Evolutionary conservation across 192 early-diverging fungal genomes (phyloP).

Genomic region (Linnemannia schmuckeri): DNA sequence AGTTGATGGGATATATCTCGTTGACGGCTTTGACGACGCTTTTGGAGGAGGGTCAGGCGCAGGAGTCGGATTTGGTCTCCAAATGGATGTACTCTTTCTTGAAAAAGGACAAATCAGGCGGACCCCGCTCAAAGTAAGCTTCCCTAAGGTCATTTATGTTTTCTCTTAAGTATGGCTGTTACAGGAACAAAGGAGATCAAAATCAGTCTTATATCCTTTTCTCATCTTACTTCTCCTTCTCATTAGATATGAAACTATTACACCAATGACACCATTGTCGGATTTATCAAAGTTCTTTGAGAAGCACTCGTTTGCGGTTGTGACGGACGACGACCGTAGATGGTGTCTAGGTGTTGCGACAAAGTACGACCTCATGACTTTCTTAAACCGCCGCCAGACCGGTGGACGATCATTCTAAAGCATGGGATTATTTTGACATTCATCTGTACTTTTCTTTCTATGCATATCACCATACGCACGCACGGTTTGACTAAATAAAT

Average conservation of each 20-base stretch:
- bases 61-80: constrained; percentile 62
- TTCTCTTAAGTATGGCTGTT: neutral
- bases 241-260: constrained; percentile 78
- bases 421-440: neutral
- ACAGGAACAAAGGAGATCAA: neutral
- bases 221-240: neutral
- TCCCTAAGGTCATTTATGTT: neutral
- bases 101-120: constrained; percentile 39
- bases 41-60: constrained; percentile 65
- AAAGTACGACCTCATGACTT: constrained; percentile 81
- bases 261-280: constrained; percentile 81
- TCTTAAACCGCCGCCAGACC: constrained; percentile 71
- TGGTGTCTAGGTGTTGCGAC: constrained; percentile 86
- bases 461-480: no score
- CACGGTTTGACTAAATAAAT: neutral
- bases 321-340: constrained; percentile 83
- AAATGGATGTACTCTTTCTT: constrained; percentile 78
- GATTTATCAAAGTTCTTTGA: constrained; percentile 89
- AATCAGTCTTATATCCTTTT: neutral
- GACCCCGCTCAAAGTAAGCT: constrained; percentile 29
- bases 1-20: constrained; percentile 84
- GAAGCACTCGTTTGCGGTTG: constrained; percentile 83
- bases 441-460: no score
- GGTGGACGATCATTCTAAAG: constrained; percentile 37
- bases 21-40: constrained; percentile 70